Evolutionary conservation across 2,329 filamentous ascomycete genomes (phyloP), one percentile per base, ranked within the genome.

Genomic region (Diaporthe velutina): DNA sequence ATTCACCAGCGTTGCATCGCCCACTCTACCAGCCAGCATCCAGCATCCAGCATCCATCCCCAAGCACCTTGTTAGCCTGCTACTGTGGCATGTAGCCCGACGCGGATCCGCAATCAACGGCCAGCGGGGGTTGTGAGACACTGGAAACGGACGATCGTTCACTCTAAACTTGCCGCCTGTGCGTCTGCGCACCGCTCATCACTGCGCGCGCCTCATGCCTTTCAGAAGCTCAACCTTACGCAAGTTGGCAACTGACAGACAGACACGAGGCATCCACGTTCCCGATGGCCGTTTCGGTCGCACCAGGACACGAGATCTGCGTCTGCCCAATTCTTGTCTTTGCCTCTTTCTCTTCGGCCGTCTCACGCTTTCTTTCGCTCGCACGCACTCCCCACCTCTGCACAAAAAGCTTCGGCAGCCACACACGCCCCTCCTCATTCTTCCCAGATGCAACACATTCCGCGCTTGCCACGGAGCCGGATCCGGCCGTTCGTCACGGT

Each of bases 41-140:
- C 33, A 58, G 6, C 12, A 5, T 7, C 9, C 30, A 33, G 19
- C 55, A n/a, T n/a, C 33, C 38, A 40, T 17, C 12, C 13, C 30
- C 25, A 25, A 45, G 38, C 25, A 70, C 48, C 28, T 40, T 38
- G 13, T 19, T 60, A 38, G 57, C 42, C 38, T 45, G 57, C 57
- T 40, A 61, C 57, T 19, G 57, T 42, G 57, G 35, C 57, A 61
- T 64, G 25, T 17, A 55, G 30, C 48, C 33, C 13, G 6, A 58
- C 48, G 66, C 66, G 73, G 73, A 71, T 71, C 73, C 66, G 73
- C 73, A 74, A 50, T 68, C 54, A 70, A 45, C 48, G 55, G 38
- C 25, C 67, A 50, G 55, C 38, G 66, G 40, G 67, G 38, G 57
- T 35, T 64, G 40, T 61, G 55, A 54, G 45, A 74, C 73, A 64